phyloP scores from a whole-genome alignment of 2,329 filamentous ascomycete species.

The Cryphonectria parasitica region DNA sequence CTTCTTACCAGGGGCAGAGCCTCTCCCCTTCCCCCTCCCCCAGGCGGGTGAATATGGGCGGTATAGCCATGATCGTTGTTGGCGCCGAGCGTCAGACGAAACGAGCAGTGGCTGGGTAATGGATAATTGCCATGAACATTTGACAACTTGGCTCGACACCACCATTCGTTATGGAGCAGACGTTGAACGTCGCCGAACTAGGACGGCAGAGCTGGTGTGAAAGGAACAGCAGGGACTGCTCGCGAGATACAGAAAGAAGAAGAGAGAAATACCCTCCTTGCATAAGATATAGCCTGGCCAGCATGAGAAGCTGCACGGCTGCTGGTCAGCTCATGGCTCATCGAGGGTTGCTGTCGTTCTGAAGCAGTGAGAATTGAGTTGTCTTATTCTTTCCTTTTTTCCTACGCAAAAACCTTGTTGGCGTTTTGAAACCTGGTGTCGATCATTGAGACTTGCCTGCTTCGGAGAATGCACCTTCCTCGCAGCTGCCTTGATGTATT shows the following conservation, averaged over 20 bases:
- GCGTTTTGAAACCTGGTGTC: not conserved
- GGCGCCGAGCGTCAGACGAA: not conserved
- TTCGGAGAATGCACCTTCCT: not conserved
- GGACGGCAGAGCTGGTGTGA: not conserved
- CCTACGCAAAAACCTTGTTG: not conserved
- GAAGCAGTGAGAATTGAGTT: not conserved
- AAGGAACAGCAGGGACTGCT: slow-evolving; percentile 4
- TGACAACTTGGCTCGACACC: not conserved
- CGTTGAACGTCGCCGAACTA: not conserved
- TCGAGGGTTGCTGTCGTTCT: not conserved
- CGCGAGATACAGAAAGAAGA: not conserved
- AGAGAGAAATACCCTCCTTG: slow-evolving; percentile 1
- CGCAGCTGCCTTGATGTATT: not conserved
- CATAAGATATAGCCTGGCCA: not conserved
- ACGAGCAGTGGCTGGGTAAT: not conserved
- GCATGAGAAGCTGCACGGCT: not conserved
- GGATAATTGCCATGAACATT: slow-evolving; percentile 4
- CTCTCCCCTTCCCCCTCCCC: not conserved
- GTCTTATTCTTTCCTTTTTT: not conserved
- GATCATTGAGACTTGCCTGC: not conserved
- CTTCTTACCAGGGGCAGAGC: not conserved
- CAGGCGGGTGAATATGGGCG: not conserved
- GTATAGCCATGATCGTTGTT: not conserved
- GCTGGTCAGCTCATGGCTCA: not conserved
- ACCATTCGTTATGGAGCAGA: not conserved